phyloP scores from a whole-genome alignment of 108 stramenopile genomes.

The Cyclostephanos invisitatus region DNA sequence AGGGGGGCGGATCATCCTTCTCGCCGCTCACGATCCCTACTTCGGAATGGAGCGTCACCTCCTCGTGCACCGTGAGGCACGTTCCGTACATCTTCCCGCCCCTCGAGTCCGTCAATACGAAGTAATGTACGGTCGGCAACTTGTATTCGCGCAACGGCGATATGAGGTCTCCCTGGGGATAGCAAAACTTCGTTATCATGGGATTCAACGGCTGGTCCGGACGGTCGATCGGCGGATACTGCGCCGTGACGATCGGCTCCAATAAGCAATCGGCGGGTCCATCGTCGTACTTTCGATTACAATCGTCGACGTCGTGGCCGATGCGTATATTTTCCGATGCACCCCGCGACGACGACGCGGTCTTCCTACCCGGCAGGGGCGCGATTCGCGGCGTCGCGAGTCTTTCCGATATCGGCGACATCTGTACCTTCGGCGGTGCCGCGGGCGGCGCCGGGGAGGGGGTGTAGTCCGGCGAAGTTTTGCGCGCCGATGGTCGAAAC shows the following conservation, averaged over 20 bases:
- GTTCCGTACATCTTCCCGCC: slow-evolving; percentile 87
- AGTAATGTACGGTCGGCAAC: slow-evolving; percentile 83
- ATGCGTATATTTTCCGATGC: slow-evolving; percentile 45
- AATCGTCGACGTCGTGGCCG: slow-evolving; percentile 21
- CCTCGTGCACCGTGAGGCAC: slow-evolving; percentile 84
- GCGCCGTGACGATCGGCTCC: slow-evolving; percentile 75
- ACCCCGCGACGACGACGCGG: slow-evolving; percentile 21
- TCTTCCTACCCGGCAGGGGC: slow-evolving; percentile 9
- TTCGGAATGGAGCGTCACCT: slow-evolving; percentile 41
- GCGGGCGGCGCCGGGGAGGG: background rate
- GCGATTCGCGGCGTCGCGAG: background rate
- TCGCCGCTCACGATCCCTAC: slow-evolving; percentile 13
- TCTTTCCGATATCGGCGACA: background rate
- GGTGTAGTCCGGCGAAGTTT: background rate
- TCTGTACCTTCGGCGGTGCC: background rate
- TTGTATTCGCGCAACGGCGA: slow-evolving; percentile 61
- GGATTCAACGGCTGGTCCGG: slow-evolving; percentile 80
- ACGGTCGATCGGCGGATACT: slow-evolving; percentile 75
- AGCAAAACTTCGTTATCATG: slow-evolving; percentile 84
- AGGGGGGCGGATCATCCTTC: slow-evolving; percentile 20
- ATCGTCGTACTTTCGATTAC: slow-evolving; percentile 33
- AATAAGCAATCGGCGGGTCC: slow-evolving; percentile 46
- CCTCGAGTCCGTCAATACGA: slow-evolving; percentile 81
- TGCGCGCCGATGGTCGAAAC: slow-evolving; percentile 27
- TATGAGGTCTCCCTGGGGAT: slow-evolving; percentile 72